A percentile compares a stretch with the other conserved stretches of the same genome.
Evolutionary conservation across 2,329 filamentous ascomycete genomes (phyloP).

Genomic region (Piedraia hortae): DNA sequence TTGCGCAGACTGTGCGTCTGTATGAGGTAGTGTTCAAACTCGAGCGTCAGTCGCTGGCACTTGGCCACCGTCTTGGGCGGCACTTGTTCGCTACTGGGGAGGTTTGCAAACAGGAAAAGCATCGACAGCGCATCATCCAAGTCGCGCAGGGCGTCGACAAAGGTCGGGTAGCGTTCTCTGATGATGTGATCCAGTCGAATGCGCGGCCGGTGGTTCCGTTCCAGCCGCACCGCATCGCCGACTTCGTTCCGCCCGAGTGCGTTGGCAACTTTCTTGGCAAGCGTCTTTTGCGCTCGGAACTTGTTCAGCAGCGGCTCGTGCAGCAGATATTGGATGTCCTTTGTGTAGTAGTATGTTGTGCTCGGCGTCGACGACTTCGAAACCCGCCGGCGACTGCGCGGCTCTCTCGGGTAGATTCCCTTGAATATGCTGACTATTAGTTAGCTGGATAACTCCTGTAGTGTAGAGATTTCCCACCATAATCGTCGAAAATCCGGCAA

Average conservation of each 20-base stretch:
- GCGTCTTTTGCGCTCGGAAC: slow-evolving; percentile 87
- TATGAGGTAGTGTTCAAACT: slow-evolving; percentile 97
- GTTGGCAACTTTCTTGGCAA: slow-evolving; percentile 91
- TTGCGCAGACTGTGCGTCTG: slow-evolving; percentile 73
- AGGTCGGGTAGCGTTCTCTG: slow-evolving; percentile 92
- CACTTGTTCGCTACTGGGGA: slow-evolving; percentile 69
- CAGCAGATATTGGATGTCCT: slow-evolving; percentile 93
- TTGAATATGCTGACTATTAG: no score
- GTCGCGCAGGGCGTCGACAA: slow-evolving; percentile 77
- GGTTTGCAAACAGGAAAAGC: slow-evolving; percentile 89
- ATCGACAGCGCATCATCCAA: slow-evolving; percentile 91
- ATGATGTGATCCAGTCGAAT: slow-evolving; percentile 91
- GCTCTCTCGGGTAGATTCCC: slow-evolving; percentile 94
- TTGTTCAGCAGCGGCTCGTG: slow-evolving; percentile 85
- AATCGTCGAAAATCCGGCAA: slow-evolving; percentile 91
- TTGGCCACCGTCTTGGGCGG: slow-evolving; percentile 87
- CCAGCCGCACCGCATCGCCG: slow-evolving; percentile 60
- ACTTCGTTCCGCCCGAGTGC: slow-evolving; percentile 81
- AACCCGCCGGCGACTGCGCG: slow-evolving; percentile 88
- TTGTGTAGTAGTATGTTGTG: slow-evolving; percentile 77
- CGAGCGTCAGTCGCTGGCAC: slow-evolving; percentile 74
- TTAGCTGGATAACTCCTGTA: no score
- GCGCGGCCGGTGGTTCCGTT: slow-evolving; percentile 71
- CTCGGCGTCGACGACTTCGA: slow-evolving; percentile 70
- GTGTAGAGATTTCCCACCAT: no score